phyloP scores from a whole-genome alignment of 371 early-diverging fungal species.

The Mortierella sp. region DNA sequence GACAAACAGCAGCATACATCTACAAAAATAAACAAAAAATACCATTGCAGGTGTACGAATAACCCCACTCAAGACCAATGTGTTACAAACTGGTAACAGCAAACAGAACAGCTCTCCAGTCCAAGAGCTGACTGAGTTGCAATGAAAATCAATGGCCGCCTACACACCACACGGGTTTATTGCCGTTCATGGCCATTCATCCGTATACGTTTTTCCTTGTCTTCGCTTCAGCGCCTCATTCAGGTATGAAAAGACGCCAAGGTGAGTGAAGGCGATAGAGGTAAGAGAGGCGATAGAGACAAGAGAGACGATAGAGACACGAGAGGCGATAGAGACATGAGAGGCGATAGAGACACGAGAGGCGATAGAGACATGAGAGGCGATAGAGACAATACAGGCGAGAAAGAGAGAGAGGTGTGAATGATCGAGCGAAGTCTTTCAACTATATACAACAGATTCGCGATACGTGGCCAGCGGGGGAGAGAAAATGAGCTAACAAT shows the following conservation, averaged over 20 bases:
- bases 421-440: background rate
- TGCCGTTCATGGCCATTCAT: slow-evolving; percentile 8
- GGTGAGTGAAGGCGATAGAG: background rate
- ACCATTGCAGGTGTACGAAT: background rate
- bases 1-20: background rate
- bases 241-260: background rate
- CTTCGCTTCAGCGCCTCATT: background rate
- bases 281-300: too few relatives aligned
- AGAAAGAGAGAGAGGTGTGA: too few relatives aligned
- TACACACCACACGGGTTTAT: slow-evolving; percentile 5
- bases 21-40: background rate
- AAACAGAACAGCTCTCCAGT: background rate
- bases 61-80: background rate
- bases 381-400: too few relatives aligned
- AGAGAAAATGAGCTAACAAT: background rate
- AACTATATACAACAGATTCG: background rate
- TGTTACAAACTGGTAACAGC: background rate
- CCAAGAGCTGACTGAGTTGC: background rate
- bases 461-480: background rate
- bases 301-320: background rate
- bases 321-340: too few relatives aligned
- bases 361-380: too few relatives aligned
- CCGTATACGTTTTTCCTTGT: background rate
- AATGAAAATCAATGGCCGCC: slow-evolving; percentile 1
- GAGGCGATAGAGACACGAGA: too few relatives aligned